phyloP scores from a whole-genome alignment of 768 basidiomycete genomes.

The Phanerochaete carnosa region DNA sequence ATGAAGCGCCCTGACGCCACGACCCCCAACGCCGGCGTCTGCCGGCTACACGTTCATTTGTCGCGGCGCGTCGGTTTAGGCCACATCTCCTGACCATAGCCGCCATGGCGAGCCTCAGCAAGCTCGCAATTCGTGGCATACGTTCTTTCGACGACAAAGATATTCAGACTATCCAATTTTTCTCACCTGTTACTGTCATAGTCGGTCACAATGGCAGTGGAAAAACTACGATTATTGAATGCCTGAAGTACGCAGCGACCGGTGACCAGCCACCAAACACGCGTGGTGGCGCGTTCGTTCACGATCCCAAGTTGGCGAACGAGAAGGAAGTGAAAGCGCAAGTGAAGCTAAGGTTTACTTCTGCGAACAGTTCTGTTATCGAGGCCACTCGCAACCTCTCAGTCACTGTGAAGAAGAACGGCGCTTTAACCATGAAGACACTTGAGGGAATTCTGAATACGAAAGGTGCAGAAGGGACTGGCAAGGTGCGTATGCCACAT shows the following conservation, averaged over 20 bases:
- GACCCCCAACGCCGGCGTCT: background rate
- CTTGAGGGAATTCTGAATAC: conserved; percentile 84
- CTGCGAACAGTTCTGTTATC: conserved; percentile 89
- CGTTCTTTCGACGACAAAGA: conserved; percentile 97
- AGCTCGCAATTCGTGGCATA: conserved; percentile 91
- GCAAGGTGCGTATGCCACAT: conserved; percentile 53
- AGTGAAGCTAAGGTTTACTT: conserved; percentile 90
- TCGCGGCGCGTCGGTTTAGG: background rate
- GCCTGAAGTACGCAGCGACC: conserved; percentile 97
- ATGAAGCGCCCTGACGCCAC: background rate
- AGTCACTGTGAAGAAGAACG: conserved; percentile 89
- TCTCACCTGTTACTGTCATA: conserved; percentile 95
- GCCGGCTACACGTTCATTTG: background rate
- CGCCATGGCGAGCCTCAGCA: conserved; percentile 79
- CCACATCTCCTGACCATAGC: background rate
- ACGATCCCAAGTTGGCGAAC: conserved; percentile 99
- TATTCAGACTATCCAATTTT: conserved; percentile 93
- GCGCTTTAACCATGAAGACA: conserved; percentile 93
- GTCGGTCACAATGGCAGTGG: conserved; percentile 98
- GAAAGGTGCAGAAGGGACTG: conserved; percentile 64
- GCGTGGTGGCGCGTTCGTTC: conserved; percentile 96
- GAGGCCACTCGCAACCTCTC: conserved; percentile 86
- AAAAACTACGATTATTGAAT: conserved; percentile 99
- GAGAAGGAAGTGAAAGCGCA: conserved; percentile 99
- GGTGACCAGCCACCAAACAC: conserved; percentile 98